Base-by-base conservation (phyloP, 345 rosid species). In the Pugionium cornutum region DNA sequence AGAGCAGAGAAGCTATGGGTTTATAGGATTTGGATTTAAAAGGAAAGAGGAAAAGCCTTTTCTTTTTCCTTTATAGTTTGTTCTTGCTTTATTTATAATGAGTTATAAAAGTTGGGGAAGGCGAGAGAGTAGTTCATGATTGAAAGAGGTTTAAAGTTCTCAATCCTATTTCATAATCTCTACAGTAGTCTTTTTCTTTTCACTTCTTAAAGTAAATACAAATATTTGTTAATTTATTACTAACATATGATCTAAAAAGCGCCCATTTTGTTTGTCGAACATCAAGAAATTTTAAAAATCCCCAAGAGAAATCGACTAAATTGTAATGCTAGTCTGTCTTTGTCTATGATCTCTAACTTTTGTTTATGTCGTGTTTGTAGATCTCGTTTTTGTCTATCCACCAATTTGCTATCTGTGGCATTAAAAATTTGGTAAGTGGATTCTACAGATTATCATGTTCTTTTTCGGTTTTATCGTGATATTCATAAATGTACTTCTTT, bases 101-200 rank as follows among this genome's bases (percentile, higher is more conserved):
- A 59, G 66, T 40, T 73, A 66, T 44, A 60, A 60, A 66, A 37
- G 72, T 66, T 73, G 68, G 60, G 26, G 72, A 66, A 60, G 73
- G 53, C 72, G 73, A 67, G 60, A 58, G 39, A 41, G 73, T 74
- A 67, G 68, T 60, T 74, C 77, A 67, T 74, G 77, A 74, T 61
- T 73, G 73, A 73, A 42, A 37, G 62, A 59, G 41, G 50, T 58
- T 47, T 53, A 58, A 65, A 64, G 66, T 47, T 61, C 64, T 48
- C 58, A 4, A 49, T 56, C 66, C 66, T 72, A 64, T 72, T 64
- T 72, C 18, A 39, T 63, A 46, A 57, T 39, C 49, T 63, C 64
- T 60, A 56, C 59, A 64, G 46, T 18, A 18, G 18, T 18, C 18
- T 18, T 18, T 18, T 18, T 18, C 18, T 18, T 18, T 18, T 18